A percentile compares a stretch with the other conserved stretches of the same genome.
These are phyloP conservation scores for Leonotis leonurus DNA, from an alignment of 257 asterid genomes.

Conservation along the genomic window DNA sequence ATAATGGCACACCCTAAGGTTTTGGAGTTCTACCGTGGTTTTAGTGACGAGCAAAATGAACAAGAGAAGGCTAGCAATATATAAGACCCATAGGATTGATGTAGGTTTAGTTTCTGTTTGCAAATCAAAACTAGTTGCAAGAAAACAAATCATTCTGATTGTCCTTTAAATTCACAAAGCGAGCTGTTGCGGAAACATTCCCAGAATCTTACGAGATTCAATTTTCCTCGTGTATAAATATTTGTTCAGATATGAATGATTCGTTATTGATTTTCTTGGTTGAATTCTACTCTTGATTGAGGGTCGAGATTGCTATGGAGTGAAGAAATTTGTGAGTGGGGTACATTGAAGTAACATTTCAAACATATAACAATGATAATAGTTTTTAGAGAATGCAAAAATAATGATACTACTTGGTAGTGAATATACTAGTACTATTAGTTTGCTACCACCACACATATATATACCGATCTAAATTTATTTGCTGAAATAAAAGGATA, in stretches of 20 bases:
- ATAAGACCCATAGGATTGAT: background rate
- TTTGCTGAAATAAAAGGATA: background rate
- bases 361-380: background rate
- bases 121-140: no score
- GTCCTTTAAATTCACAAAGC: no score
- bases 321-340: no score
- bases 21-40: conserved; percentile 42
- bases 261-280: no score
- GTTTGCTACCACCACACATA: background rate
- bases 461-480: background rate
- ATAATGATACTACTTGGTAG: background rate
- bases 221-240: no score
- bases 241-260: no score
- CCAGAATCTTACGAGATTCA: no score
- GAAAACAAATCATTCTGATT: no score
- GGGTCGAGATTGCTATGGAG: no score
- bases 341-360: background rate
- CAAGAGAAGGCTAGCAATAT: background rate
- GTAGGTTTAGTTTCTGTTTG: background rate
- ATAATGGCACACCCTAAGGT: conserved; percentile 73
- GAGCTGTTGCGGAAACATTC: background rate
- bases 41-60: conserved; percentile 17
- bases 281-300: no score
- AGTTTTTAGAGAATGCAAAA: background rate
- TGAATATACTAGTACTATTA: background rate